These are phyloP conservation scores for Carex kokanica DNA, from an alignment of 176 grass and related monocot genomes.

Conservation along the genomic window DNA sequence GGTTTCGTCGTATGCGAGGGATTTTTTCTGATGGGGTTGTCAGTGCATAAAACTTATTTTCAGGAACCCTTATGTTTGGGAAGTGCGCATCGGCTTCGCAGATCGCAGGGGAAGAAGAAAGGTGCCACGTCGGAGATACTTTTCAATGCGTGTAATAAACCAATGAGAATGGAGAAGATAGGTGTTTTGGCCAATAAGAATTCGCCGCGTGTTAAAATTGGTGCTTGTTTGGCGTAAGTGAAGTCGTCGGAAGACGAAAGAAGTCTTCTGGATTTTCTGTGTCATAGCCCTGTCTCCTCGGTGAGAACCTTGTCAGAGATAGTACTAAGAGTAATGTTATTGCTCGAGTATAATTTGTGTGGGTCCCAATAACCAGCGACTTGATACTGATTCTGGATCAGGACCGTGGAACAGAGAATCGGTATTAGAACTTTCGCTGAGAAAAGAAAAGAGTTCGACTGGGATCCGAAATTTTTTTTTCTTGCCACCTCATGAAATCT, in stretches of 20 bases:
- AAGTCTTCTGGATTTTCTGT: background rate
- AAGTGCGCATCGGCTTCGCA: background rate
- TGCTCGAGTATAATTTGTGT: background rate
- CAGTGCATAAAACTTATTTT: background rate
- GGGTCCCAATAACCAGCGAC: background rate
- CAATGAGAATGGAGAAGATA: constrained; percentile 28
- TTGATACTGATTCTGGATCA: background rate
- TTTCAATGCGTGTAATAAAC: constrained; percentile 20
- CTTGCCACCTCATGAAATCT: too few relatives aligned
- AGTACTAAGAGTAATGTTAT: too few relatives aligned
- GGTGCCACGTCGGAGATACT: background rate
- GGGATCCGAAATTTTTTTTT: too few relatives aligned
- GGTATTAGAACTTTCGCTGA: background rate
- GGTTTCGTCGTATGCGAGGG: background rate
- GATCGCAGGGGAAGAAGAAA: background rate
- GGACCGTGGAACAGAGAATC: background rate
- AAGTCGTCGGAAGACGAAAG: background rate
- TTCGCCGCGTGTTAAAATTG: background rate
- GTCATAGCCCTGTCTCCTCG: too few relatives aligned
- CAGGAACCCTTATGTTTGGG: background rate
- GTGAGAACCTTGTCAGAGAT: background rate
- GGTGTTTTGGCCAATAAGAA: constrained; percentile 29
- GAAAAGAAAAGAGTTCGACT: too few relatives aligned
- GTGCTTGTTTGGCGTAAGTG: background rate
- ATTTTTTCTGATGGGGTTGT: background rate